Evolutionary conservation across 2,329 filamentous ascomycete genomes (phyloP).

Genomic region (Ceratocystis ficicola): DNA sequence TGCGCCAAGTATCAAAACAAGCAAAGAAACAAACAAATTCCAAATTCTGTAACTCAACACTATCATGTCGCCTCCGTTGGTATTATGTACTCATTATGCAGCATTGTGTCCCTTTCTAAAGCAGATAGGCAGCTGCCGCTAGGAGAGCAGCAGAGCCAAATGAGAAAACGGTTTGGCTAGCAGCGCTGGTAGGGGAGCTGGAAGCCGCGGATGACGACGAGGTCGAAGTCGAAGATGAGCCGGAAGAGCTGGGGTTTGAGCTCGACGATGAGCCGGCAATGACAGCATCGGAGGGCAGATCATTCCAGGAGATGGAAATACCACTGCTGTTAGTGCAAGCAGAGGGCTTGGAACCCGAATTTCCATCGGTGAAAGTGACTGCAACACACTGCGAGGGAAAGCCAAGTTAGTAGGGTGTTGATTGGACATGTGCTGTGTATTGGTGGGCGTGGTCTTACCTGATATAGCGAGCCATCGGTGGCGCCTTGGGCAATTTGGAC

Average conservation of each 20-base stretch:
- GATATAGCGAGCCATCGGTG: constrained; percentile 44
- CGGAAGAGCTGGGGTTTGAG: neutral
- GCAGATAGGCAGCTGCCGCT: constrained; percentile 20
- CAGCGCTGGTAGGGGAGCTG: constrained; percentile 17
- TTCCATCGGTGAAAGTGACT: constrained; percentile 17
- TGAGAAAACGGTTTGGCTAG: constrained; percentile 13
- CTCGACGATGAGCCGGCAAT: constrained; percentile 19
- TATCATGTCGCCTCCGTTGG: neutral
- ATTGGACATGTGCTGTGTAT: neutral
- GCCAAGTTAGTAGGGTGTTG: neutral
- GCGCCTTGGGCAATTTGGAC: constrained; percentile 41
- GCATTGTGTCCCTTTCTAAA: constrained; percentile 5
- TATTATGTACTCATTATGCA: neutral
- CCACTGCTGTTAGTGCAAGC: constrained; percentile 19
- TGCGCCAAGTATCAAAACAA: neutral
- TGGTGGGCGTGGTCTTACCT: constrained; percentile 32
- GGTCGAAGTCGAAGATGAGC: constrained; percentile 8
- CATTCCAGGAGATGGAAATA: constrained; percentile 4
- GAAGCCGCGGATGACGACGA: constrained; percentile 9
- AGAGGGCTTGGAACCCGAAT: constrained; percentile 15
- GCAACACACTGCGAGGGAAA: constrained; percentile 16
- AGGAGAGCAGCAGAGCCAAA: constrained; percentile 20
- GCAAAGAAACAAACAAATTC: no score
- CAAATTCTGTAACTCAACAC: neutral
- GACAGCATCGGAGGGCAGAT: constrained; percentile 17